Evolutionary conservation across 2,329 filamentous ascomycete genomes (phyloP).

Genomic region (Penicillium italicum): DNA sequence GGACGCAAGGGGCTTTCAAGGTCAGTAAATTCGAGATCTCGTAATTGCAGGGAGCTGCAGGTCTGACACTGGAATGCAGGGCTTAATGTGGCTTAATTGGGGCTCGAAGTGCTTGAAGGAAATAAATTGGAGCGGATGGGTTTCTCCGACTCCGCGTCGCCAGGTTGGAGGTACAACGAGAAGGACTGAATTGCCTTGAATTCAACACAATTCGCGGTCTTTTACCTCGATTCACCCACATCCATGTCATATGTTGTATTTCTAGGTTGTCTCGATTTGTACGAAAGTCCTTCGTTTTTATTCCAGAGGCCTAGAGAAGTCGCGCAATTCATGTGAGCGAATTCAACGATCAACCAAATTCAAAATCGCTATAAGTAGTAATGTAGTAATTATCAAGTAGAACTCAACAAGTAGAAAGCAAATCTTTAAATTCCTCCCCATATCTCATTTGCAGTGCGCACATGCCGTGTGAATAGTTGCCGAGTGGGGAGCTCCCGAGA

Average conservation of each 20-base stretch:
- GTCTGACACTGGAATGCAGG: constrained; percentile 9
- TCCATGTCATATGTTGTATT: neutral
- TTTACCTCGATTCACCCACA: neutral
- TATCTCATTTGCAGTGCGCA: constrained; percentile 1
- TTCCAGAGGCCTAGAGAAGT: neutral
- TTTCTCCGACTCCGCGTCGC: constrained; percentile 31
- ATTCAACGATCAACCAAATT: neutral
- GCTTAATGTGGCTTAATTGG: neutral
- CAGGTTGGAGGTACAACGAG: neutral
- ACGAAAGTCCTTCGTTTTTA: neutral
- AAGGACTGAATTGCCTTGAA: no score
- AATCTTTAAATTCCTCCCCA: neutral
- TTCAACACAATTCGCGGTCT: neutral
- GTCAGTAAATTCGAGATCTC: constrained; percentile 6
- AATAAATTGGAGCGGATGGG: constrained; percentile 17
- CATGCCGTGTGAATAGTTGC: constrained; percentile 8
- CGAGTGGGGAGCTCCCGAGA: constrained; percentile 17
- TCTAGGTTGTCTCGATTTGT: neutral
- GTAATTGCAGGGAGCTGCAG: neutral
- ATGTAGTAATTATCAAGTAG: neutral
- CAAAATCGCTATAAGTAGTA: neutral
- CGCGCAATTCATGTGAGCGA: neutral
- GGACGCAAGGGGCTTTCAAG: constrained; percentile 26
- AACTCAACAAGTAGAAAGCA: neutral
- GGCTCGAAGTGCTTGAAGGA: constrained; percentile 13